These are phyloP conservation scores for Fistulifera solaris DNA, from an alignment of 108 stramenopile genomes.

Conservation along the genomic window DNA sequence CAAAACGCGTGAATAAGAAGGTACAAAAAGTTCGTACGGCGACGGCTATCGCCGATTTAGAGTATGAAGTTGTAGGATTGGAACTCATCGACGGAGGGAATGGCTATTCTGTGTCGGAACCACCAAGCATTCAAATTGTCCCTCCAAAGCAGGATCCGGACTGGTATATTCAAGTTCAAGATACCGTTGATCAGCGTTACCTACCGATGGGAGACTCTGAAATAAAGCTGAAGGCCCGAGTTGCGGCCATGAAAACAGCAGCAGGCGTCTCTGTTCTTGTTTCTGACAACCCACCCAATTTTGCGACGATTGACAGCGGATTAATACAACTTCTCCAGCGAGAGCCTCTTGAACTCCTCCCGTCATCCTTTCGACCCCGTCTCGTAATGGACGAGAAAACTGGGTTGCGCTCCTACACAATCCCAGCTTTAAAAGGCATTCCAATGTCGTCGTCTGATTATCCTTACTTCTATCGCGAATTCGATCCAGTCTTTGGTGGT, in stretches of 20 bases:
- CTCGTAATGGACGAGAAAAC: constrained; percentile 14
- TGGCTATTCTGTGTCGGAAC: constrained; percentile 55
- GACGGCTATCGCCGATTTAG: constrained; percentile 55
- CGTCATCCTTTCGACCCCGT: constrained; percentile 41
- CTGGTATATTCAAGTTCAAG: constrained; percentile 52
- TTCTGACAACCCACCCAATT: not conserved
- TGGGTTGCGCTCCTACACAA: constrained; percentile 22
- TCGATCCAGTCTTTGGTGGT: constrained; percentile 75
- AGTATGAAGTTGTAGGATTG: constrained; percentile 49
- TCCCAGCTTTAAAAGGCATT: constrained; percentile 39
- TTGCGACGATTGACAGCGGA: constrained; percentile 9
- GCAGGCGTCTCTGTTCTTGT: constrained; percentile 15
- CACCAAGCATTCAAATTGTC: constrained; percentile 39
- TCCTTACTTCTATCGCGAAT: constrained; percentile 50
- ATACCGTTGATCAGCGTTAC: constrained; percentile 5
- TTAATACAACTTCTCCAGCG: constrained; percentile 31
- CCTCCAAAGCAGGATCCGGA: constrained; percentile 60
- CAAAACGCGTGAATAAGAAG: constrained; percentile 3
- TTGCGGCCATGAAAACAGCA: constrained; percentile 19
- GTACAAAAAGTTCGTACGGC: constrained; percentile 25
- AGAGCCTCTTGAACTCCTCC: constrained; percentile 56
- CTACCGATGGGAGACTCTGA: constrained; percentile 8
- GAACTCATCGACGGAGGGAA: constrained; percentile 46
- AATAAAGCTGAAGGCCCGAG: constrained; percentile 9
- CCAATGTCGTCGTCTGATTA: constrained; percentile 17